Evolutionary conservation across 2,329 filamentous ascomycete genomes (phyloP).

Genomic region (Exophiala aquamarina): DNA sequence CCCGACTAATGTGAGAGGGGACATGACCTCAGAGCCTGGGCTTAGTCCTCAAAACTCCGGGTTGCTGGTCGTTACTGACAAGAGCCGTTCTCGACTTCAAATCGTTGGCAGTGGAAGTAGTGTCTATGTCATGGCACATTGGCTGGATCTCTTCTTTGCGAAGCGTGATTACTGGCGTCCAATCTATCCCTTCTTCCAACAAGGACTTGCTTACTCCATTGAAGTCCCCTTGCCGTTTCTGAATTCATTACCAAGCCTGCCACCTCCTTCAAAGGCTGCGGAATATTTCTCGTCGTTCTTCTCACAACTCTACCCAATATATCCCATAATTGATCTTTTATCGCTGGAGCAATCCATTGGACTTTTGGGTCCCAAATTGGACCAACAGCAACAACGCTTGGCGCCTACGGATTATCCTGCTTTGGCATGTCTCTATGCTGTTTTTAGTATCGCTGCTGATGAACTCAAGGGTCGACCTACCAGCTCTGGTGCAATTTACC

Average conservation of each 20-base stretch:
- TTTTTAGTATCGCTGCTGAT: conserved; percentile 10
- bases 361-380: not conserved
- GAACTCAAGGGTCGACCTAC: conserved; percentile 1
- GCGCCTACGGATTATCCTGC: conserved; percentile 1
- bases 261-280: not conserved
- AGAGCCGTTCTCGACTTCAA: conserved; percentile 5
- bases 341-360: not conserved
- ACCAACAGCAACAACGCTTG: not conserved
- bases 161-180: conserved; percentile 6
- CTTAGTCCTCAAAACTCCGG: conserved; percentile 3
- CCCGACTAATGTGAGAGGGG: too few relatives aligned
- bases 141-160: conserved; percentile 14
- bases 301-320: conserved; percentile 3
- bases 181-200: conserved; percentile 10
- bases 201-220: conserved; percentile 10
- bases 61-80: conserved; percentile 8
- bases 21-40: not conserved
- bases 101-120: conserved; percentile 13
- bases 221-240: conserved; percentile 8
- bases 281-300: conserved; percentile 8
- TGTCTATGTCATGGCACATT: conserved; percentile 9
- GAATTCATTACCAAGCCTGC: conserved; percentile 4
- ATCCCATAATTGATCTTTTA: conserved; percentile 4
- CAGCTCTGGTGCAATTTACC: not conserved
- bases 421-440: conserved; percentile 4